Evolutionary conservation across 2,329 filamentous ascomycete species (phyloP).

Genomic region (Pseudogymnoascus sp.): DNA sequence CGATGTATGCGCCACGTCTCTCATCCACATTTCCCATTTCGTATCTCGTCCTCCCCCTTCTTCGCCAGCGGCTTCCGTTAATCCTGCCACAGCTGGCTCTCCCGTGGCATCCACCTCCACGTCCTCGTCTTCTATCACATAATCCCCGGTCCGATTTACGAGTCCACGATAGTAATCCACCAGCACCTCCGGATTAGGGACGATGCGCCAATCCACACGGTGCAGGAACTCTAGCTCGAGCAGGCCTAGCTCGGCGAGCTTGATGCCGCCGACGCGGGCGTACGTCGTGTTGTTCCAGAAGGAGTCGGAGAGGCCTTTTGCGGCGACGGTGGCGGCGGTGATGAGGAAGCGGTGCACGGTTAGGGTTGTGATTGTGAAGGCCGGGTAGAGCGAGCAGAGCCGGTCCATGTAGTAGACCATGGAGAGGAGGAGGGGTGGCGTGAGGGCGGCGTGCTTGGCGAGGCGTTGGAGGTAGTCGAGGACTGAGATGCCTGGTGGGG

Average conservation of each 20-base stretch:
- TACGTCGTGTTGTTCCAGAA: constrained; percentile 99
- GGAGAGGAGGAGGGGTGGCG: constrained; percentile 86
- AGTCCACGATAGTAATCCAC: constrained; percentile 89
- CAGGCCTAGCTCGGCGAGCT: constrained; percentile 78
- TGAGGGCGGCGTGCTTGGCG: constrained; percentile 87
- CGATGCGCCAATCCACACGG: constrained; percentile 91
- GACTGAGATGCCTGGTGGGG: constrained; percentile 86
- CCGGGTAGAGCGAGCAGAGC: constrained; percentile 81
- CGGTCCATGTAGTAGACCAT: constrained; percentile 99
- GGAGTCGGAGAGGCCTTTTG: constrained; percentile 89
- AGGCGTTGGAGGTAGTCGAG: constrained; percentile 87
- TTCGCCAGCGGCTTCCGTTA: constrained; percentile 23
- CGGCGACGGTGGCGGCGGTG: constrained; percentile 87
- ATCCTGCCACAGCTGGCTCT: constrained; percentile 28
- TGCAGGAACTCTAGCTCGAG: constrained; percentile 91
- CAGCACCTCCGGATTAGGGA: constrained; percentile 86
- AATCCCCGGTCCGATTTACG: constrained; percentile 57
- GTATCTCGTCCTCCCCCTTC: constrained; percentile 11
- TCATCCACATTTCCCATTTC: constrained; percentile 26
- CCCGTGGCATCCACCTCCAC: constrained; percentile 27
- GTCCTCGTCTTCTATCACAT: constrained; percentile 36
- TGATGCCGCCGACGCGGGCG: constrained; percentile 85
- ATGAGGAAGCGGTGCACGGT: constrained; percentile 97
- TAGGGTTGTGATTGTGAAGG: constrained; percentile 92
- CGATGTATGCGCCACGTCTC: constrained; percentile 20